These are phyloP conservation scores for Monoraphidium neglectum DNA, from an alignment of 139 green algal species.

Conservation along the genomic window DNA sequence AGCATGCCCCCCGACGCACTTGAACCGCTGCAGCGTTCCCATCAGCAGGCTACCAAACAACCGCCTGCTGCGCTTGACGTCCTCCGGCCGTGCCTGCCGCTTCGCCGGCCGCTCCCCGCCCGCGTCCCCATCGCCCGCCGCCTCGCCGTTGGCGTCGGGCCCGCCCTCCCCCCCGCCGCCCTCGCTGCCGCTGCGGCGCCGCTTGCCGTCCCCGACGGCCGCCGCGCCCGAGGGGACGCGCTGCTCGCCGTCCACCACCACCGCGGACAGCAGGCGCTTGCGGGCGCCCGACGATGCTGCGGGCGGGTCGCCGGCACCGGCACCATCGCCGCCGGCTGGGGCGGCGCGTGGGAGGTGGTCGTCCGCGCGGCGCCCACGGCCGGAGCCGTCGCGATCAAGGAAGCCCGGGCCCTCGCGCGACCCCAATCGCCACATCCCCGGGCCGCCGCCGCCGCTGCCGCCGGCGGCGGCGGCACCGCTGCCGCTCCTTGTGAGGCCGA, in stretches of 20 bases:
- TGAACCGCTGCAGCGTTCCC: slow-evolving; percentile 14
- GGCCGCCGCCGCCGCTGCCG: no score
- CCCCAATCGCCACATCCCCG: no score
- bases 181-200: no score
- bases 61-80: slow-evolving; percentile 3
- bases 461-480: no score
- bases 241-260: slow-evolving; percentile 15
- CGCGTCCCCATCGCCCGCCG: neutral
- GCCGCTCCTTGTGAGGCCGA: no score
- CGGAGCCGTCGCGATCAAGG: no score
- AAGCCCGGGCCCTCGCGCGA: no score
- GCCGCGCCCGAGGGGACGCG: neutral
- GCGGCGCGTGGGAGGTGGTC: slow-evolving; percentile 2
- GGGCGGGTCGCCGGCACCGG: neutral
- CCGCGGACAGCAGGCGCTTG: slow-evolving; percentile 24
- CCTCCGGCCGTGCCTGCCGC: neutral
- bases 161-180: no score
- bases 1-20: neutral
- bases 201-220: neutral
- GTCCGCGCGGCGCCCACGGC: neutral
- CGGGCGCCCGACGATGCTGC: neutral
- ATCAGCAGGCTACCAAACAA: slow-evolving; percentile 15
- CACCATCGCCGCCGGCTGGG: no score
- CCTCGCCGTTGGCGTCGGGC: neutral
- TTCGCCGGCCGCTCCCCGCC: neutral